Percentiles rank a stretch among this genome's conserved stretches.
phyloP scores from a whole-genome alignment of 2,329 filamentous ascomycete genomes.

The Talaromyces sp. region DNA sequence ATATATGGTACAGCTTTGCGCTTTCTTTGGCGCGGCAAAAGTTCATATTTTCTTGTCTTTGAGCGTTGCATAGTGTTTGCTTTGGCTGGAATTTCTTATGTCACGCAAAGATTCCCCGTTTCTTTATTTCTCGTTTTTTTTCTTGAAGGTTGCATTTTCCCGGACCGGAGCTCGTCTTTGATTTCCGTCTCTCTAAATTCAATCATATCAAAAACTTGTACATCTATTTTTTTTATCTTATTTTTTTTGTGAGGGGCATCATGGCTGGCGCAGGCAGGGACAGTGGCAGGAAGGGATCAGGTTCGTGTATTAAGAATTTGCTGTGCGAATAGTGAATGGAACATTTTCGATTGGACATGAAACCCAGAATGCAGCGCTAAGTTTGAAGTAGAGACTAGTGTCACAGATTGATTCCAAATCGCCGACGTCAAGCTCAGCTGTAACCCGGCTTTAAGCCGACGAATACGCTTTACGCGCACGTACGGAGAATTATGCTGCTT shows the following conservation, averaged over 20 bases:
- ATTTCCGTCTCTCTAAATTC: not conserved
- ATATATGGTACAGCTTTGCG: not conserved
- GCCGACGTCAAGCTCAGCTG: no score
- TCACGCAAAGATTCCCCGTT: slow-evolving; percentile 14
- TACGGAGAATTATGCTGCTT: no score
- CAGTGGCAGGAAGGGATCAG: not conserved
- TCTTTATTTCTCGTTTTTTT: slow-evolving; percentile 20
- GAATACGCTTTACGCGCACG: not conserved
- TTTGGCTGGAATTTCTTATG: slow-evolving; percentile 11
- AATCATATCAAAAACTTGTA: not conserved
- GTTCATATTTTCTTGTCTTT: slow-evolving; percentile 29
- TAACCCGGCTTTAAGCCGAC: not conserved
- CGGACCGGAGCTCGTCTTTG: not conserved
- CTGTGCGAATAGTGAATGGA: not conserved
- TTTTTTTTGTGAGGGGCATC: not conserved
- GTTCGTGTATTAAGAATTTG: not conserved
- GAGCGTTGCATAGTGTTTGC: slow-evolving; percentile 27
- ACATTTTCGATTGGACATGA: not conserved
- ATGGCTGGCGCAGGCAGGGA: slow-evolving; percentile 1
- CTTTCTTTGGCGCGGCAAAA: slow-evolving; percentile 16
- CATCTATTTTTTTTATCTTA: slow-evolving; percentile 1
- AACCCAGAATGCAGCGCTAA: not conserved
- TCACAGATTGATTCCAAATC: not conserved
- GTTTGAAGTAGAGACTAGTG: not conserved
- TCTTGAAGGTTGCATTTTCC: slow-evolving; percentile 8